A percentile compares a stretch with the other conserved stretches of the same genome.
These are phyloP conservation scores for Xeromyces bisporus DNA, from an alignment of 495 filamentous ascomycete species.

Conservation along the genomic window DNA sequence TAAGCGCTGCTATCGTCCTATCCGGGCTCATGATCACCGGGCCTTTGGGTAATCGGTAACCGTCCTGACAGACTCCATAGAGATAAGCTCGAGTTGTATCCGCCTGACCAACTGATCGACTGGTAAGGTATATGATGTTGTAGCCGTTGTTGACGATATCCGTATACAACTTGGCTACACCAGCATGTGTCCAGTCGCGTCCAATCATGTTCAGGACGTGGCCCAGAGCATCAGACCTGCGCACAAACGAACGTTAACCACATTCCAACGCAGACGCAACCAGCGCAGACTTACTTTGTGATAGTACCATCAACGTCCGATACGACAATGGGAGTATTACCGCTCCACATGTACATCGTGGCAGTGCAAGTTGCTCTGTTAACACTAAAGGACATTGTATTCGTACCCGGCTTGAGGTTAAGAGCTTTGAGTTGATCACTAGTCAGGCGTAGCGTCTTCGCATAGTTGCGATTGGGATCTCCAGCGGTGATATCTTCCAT, in stretches of 20 bases:
- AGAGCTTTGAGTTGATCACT: conserved; percentile 87
- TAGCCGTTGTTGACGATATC: conserved; percentile 95
- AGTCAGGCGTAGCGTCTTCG: conserved; percentile 91
- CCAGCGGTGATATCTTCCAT: conserved; percentile 33
- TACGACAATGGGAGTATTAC: conserved; percentile 84
- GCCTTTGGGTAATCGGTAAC: conserved; percentile 69
- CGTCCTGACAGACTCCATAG: conserved; percentile 75
- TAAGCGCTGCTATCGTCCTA: conserved; percentile 84
- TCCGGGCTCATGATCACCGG: conserved; percentile 92
- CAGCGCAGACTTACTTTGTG: conserved; percentile 46
- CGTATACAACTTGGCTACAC: conserved; percentile 90
- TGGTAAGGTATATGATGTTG: conserved; percentile 96
- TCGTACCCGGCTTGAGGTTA: conserved; percentile 65
- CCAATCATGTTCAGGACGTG: conserved; percentile 97
- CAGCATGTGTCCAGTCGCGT: conserved; percentile 92
- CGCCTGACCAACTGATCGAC: conserved; percentile 80
- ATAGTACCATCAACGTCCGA: conserved; percentile 99
- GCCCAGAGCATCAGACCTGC: conserved; percentile 77
- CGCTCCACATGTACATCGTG: conserved; percentile 81
- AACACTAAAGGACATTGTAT: conserved; percentile 89
- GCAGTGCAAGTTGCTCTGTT: conserved; percentile 85
- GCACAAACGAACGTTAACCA: neutral
- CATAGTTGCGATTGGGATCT: conserved; percentile 72
- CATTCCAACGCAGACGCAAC: neutral
- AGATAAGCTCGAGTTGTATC: conserved; percentile 86